Percentiles rank a stretch among this genome's conserved stretches.
These are phyloP conservation scores for Candida loeiensis DNA, from an alignment of 805 yeast species.

Conservation along the genomic window DNA sequence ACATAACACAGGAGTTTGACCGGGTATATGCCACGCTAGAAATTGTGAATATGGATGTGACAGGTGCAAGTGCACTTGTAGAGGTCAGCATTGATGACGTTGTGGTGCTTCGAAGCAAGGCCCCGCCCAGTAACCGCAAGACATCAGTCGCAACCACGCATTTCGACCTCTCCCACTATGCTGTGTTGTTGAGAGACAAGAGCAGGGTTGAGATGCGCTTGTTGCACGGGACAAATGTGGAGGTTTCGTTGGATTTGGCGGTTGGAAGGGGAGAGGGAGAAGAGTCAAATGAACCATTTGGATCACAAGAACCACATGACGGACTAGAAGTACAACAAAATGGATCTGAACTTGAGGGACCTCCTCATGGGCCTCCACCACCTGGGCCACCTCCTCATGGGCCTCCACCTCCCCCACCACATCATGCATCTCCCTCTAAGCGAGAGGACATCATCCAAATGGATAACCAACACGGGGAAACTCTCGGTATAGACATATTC, in stretches of 20 bases:
- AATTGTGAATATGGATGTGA: slow-evolving; percentile 19
- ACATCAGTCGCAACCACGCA: slow-evolving; percentile 15
- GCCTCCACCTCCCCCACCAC: too few relatives aligned
- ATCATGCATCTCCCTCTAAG: too few relatives aligned
- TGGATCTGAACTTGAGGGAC: too few relatives aligned
- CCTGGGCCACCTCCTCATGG: too few relatives aligned
- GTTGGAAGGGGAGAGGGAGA: slow-evolving; percentile 9
- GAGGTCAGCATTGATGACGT: slow-evolving; percentile 22
- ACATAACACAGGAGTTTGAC: slow-evolving; percentile 19
- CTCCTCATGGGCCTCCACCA: too few relatives aligned
- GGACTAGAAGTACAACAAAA: too few relatives aligned
- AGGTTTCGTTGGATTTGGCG: slow-evolving; percentile 19
- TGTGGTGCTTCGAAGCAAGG: slow-evolving; percentile 27
- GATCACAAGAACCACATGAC: too few relatives aligned
- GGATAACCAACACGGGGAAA: too few relatives aligned
- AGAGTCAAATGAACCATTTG: too few relatives aligned
- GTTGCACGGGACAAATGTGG: slow-evolving; percentile 21
- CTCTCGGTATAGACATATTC: too few relatives aligned
- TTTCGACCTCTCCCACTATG: slow-evolving; percentile 24
- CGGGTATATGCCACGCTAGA: slow-evolving; percentile 25
- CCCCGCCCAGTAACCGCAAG: slow-evolving; percentile 16
- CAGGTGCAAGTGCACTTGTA: slow-evolving; percentile 12
- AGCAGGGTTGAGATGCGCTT: slow-evolving; percentile 14
- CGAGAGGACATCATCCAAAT: too few relatives aligned
- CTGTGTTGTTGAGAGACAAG: slow-evolving; percentile 17